Conservation (phyloP, 1,139 yeast genomes). For the Yarrowia galli region DNA sequence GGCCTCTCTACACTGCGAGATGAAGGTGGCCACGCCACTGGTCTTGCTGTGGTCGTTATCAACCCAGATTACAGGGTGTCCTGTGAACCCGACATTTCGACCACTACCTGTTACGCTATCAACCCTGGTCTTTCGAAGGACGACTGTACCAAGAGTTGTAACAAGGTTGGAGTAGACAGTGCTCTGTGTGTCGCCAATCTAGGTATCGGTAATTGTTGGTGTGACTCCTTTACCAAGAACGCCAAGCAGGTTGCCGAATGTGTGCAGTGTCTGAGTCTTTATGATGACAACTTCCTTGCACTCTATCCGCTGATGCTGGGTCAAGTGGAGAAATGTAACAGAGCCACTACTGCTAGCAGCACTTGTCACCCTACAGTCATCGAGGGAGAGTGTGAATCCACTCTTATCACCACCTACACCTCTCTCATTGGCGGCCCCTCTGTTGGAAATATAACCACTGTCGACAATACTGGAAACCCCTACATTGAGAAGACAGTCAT, state of each 20-base stretch:
- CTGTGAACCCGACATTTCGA: not conserved
- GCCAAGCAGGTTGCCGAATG: not conserved
- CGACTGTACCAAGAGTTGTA: not conserved
- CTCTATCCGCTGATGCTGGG: not conserved
- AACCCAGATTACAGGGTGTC: not conserved
- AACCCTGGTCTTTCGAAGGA: not conserved
- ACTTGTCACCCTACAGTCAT: not conserved
- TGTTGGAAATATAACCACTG: not conserved
- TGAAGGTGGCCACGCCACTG: not conserved
- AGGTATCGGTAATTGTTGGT: not conserved
- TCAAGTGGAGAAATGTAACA: not conserved
- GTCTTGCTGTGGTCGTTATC: not conserved
- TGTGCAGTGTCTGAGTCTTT: not conserved
- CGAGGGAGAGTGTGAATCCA: not conserved
- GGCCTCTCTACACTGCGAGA: not conserved
- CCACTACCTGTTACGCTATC: not conserved
- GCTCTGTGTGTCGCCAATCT: not conserved
- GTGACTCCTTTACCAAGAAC: not conserved
- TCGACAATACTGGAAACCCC: not conserved
- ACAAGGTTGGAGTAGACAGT: not conserved
- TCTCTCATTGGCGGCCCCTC: not conserved
- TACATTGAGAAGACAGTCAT: not conserved
- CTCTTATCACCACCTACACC: conserved; percentile 7
- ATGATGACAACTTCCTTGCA: not conserved
- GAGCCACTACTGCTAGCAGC: not conserved